phyloP scores from a whole-genome alignment of 306 rosid genomes.

The Cajanus cajan region DNA sequence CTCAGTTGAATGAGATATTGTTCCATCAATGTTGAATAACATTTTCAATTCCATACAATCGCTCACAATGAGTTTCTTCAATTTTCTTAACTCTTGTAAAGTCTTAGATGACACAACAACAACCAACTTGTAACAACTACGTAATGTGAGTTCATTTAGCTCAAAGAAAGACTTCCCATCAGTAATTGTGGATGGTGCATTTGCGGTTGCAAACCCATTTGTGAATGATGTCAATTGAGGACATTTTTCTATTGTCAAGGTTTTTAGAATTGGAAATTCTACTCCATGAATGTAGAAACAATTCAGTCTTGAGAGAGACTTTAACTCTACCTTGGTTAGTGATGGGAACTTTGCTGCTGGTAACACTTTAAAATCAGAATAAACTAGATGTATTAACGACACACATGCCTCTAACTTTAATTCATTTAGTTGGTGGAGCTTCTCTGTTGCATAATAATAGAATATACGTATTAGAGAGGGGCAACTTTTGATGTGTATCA shows the following conservation, averaged over 20 bases:
- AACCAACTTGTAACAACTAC: background rate
- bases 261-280: background rate
- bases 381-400: no score
- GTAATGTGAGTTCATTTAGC: slow-evolving; percentile 5
- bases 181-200: rapidly evolving
- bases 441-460: no score
- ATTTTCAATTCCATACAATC: no score
- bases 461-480: background rate
- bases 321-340: background rate
- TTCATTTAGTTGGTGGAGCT: background rate
- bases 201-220: background rate
- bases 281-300: rapidly evolving
- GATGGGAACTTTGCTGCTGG: background rate
- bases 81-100: background rate
- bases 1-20: no score
- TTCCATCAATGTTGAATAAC: no score
- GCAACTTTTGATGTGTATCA: background rate
- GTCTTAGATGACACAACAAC: background rate
- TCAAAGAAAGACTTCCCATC: background rate
- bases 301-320: background rate
- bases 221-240: background rate
- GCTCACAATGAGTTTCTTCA: background rate
- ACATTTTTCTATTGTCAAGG: background rate
- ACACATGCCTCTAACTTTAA: background rate
- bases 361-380: no score